A percentile compares a stretch with the other conserved stretches of the same genome.
phyloP scores from a whole-genome alignment of 2,329 filamentous ascomycete species.

The Lecanicillium sp. region DNA sequence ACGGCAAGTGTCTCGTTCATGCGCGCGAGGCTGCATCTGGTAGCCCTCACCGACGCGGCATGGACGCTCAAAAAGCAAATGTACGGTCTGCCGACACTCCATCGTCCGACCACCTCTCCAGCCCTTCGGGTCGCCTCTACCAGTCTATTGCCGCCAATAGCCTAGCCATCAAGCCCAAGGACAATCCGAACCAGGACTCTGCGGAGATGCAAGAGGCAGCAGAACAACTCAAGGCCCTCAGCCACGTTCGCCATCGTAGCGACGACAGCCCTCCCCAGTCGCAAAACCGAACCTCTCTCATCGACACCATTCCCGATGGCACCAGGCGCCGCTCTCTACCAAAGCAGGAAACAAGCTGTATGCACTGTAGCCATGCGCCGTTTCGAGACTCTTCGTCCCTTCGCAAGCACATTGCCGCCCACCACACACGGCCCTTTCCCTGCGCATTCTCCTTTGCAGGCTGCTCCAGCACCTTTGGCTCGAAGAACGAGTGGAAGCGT shows the following conservation, averaged over 20 bases:
- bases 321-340: conserved; percentile 35
- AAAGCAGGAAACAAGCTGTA: conserved; percentile 56
- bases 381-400: conserved; percentile 61
- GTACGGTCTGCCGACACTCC: no score
- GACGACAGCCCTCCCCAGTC: conserved; percentile 26
- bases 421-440: conserved; percentile 67
- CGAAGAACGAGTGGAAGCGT: conserved; percentile 97
- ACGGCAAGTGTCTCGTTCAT: no score
- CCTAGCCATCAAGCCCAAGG: conserved; percentile 22
- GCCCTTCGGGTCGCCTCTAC: conserved; percentile 10
- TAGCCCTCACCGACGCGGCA: no score
- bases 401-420: conserved; percentile 59
- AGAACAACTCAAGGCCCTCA: conserved; percentile 58
- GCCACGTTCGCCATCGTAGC: conserved; percentile 51
- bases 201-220: conserved; percentile 63
- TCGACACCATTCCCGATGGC: conserved; percentile 6
- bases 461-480: conserved; percentile 75
- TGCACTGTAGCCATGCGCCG: conserved; percentile 53
- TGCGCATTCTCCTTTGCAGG: conserved; percentile 83
- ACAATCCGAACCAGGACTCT: conserved; percentile 42
- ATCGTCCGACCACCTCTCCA: conserved; percentile 15
- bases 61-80: no score
- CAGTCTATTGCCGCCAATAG: conserved; percentile 5
- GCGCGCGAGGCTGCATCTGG: no score
- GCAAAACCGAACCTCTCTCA: conserved; percentile 8